phyloP scores from a whole-genome alignment of 441 rosid genomes.

The Theobroma grandiflorum region DNA sequence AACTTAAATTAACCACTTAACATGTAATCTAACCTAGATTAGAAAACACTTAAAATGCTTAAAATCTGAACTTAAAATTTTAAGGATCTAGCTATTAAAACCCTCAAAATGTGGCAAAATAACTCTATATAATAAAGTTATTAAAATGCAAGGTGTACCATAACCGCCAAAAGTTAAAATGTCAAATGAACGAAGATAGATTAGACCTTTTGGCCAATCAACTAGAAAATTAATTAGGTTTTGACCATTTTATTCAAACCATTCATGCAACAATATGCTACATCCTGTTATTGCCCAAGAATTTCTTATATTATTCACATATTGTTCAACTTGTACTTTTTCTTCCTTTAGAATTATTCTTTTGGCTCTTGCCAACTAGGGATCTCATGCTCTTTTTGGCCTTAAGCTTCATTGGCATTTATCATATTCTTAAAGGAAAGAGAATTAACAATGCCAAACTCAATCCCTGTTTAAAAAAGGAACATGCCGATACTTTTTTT shows the following conservation, averaged over 20 bases:
- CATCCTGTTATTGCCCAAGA: conserved; percentile 63
- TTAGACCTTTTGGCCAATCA: conserved; percentile 51
- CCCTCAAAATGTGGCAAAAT: too few species aligned
- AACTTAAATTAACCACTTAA: too few species aligned
- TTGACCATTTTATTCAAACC: conserved; percentile 52
- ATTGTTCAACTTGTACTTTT: conserved; percentile 36
- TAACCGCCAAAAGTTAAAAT: conserved; percentile 37
- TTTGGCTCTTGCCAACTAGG: conserved; percentile 49
- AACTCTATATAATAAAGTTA: conserved; percentile 45
- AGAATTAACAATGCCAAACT: conserved; percentile 44
- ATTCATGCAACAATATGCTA: conserved; percentile 62
- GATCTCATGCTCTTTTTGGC: conserved; percentile 25
- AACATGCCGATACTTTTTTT: conserved; percentile 49
- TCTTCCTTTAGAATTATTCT: conserved; percentile 50
- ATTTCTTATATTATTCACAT: conserved; percentile 40
- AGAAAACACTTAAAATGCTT: too few species aligned
- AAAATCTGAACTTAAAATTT: too few species aligned
- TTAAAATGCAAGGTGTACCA: conserved; percentile 35
- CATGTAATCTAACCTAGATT: too few species aligned
- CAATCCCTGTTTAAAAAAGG: conserved; percentile 52
- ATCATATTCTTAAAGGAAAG: conserved; percentile 50
- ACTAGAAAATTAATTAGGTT: conserved; percentile 53
- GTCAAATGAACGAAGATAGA: conserved; percentile 53
- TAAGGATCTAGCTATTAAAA: too few species aligned
- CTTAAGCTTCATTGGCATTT: conserved; percentile 30